phyloP scores from a whole-genome alignment of 345 rosid genomes.

The Eutrema yunnanense region DNA sequence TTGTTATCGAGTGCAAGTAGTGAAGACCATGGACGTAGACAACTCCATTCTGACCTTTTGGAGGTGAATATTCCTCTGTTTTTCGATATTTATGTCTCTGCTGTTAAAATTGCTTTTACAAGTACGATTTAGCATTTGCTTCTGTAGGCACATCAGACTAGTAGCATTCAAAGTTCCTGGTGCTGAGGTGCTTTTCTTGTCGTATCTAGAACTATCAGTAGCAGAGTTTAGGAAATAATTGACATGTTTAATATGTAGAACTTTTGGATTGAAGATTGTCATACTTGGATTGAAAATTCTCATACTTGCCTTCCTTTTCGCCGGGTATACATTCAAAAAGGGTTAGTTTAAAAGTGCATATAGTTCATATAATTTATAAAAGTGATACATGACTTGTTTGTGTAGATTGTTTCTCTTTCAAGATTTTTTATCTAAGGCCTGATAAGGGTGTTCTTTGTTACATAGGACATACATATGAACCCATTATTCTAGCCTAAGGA shows the following conservation, averaged over 20 bases:
- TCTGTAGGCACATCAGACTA: background rate
- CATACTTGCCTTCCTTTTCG: background rate
- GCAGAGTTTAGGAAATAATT: background rate
- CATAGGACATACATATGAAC: background rate
- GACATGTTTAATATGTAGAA: background rate
- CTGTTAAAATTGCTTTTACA: background rate
- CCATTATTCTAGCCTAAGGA: background rate
- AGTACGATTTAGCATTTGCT: background rate
- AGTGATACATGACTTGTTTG: background rate
- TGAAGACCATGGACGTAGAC: conserved; percentile 39
- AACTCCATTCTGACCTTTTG: conserved; percentile 54
- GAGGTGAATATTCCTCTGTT: conserved; percentile 43
- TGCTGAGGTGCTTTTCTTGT: background rate
- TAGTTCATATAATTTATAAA: background rate
- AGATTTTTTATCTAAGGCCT: background rate
- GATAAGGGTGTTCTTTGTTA: background rate
- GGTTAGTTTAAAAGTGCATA: background rate
- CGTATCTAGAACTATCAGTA: background rate
- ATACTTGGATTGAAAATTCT: background rate
- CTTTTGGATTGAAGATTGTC: background rate
- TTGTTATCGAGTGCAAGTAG: conserved; percentile 40
- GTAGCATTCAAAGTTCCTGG: background rate
- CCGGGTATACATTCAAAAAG: background rate
- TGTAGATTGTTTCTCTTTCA: background rate
- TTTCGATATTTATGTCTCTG: background rate